These are phyloP conservation scores for Lactuca saligna DNA, from an alignment of 129 eudicot genomes.

Conservation along the genomic window DNA sequence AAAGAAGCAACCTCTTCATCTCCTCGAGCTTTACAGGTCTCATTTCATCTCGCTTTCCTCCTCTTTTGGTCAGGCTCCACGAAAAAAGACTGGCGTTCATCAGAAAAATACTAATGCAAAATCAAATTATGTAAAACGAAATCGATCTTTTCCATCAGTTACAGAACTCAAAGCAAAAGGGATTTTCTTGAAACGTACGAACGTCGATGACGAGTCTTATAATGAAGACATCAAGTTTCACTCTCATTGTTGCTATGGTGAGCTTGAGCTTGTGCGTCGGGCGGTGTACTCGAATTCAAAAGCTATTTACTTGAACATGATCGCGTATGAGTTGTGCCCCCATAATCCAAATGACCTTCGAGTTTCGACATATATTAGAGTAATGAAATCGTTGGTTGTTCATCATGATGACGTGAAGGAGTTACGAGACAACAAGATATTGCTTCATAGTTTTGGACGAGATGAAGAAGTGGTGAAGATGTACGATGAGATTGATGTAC, in stretches of 20 bases:
- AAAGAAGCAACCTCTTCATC: conserved; percentile 30
- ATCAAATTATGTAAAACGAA: conserved; percentile 23
- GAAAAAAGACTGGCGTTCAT: neutral
- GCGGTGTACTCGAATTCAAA: conserved; percentile 19
- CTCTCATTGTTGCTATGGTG: conserved; percentile 24
- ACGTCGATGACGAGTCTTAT: neutral
- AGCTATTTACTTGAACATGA: conserved; percentile 33
- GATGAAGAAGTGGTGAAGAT: conserved; percentile 40
- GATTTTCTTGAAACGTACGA: conserved; percentile 12
- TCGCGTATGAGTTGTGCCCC: conserved; percentile 42
- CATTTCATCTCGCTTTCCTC: conserved; percentile 21
- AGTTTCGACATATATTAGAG: conserved; percentile 28
- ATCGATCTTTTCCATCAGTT: conserved; percentile 30
- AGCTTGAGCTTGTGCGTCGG: conserved; percentile 29
- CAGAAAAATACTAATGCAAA: neutral
- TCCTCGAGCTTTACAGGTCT: conserved; percentile 37
- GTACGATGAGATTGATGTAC: conserved; percentile 33
- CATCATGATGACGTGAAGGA: conserved; percentile 39
- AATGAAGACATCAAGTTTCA: conserved; percentile 31
- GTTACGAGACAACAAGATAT: conserved; percentile 14
- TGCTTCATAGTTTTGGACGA: conserved; percentile 27
- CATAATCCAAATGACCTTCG: conserved; percentile 31
- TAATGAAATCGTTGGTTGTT: conserved; percentile 38
- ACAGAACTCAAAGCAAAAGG: conserved; percentile 38
- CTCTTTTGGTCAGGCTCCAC: conserved; percentile 1